A percentile compares a stretch with the other conserved stretches of the same genome.
phyloP scores from a whole-genome alignment of 768 basidiomycete genomes.

The Kwoniella dendrophila region DNA sequence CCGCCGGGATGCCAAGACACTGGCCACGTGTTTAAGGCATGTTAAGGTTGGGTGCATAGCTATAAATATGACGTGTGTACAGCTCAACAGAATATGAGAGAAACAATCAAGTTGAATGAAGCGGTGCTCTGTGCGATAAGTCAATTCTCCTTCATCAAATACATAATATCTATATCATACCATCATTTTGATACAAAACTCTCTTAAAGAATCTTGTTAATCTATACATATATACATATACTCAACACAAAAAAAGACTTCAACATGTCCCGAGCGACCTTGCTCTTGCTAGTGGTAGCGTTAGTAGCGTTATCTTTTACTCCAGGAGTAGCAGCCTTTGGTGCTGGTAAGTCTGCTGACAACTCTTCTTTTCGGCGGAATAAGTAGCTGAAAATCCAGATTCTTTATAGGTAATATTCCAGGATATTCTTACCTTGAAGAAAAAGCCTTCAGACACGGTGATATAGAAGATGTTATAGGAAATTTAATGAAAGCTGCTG shows the following conservation, averaged over 20 bases:
- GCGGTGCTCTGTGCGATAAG: conserved; percentile 1
- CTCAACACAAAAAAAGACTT: neutral
- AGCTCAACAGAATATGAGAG: neutral
- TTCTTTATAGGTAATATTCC: conserved; percentile 85
- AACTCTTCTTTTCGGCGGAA: conserved; percentile 4
- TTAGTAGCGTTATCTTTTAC: conserved; percentile 46
- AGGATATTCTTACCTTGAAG: conserved; percentile 79
- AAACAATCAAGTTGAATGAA: neutral
- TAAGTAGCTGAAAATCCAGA: conserved; percentile 60
- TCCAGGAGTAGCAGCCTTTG: conserved; percentile 49
- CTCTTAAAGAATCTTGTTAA: neutral
- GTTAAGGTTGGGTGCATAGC: neutral
- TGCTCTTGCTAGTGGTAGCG: conserved; percentile 34
- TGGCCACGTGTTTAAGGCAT: conserved; percentile 3
- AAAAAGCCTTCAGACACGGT: conserved; percentile 80
- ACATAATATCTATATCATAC: neutral
- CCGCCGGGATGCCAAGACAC: conserved; percentile 1
- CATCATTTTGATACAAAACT: neutral
- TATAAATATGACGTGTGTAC: conserved; percentile 6
- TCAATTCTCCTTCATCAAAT: neutral
- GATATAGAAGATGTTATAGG: conserved; percentile 74
- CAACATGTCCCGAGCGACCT: conserved; percentile 30
- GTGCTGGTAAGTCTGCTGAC: conserved; percentile 38
- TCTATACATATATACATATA: neutral
- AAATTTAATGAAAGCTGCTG: conserved; percentile 62